Evolutionary conservation across 257 asterid species (phyloP), one percentile per base, ranked within the genome.

Genomic region (Voacanga thouarsii): DNA sequence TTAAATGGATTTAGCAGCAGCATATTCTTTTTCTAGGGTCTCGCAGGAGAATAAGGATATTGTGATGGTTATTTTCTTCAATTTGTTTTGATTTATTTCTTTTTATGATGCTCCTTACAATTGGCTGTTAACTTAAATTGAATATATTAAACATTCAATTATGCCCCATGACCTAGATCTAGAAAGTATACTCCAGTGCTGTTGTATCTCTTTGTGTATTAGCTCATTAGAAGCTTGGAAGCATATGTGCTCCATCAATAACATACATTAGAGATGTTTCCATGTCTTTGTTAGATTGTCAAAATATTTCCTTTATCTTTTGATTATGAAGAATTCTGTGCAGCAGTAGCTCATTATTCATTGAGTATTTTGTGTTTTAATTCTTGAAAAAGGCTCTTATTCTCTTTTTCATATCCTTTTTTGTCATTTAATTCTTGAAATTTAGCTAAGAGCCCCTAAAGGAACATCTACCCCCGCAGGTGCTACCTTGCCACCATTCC

Each of bases 391-490:
- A 15, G 5, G 26, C 15, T 49, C 61, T 72, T 4, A 47, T 64
- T 49, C 19, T 4, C 14, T 77, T 44, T 59, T 7, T 63, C 49
- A 14, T 57, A 41, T 49, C 33, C 21, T 33, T 10, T 24, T 63
- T 49, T 57, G 60, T 41, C 19, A 45, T 74, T 64, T 49, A 15
- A 61, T 73, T 75, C 73, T 37, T 69, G 75, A 85, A 81, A 70
- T 72, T 30, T 43, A 86, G 89, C 57, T 86, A 79, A 80, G 77
- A 77, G 84, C 90, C 59, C 67, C 87, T 19, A 91, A 87, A 87
- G 96, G 97, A 66, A 88, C 85, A 84, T 68, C 89, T 33, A 79
- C 82, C 76, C 85, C 89, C 21, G 49, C 89, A 64, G 65, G 81
- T 45, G 81, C 74, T 43, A 45, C 89, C 77, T 89, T 81, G 83